Evolutionary conservation across 2,329 filamentous ascomycete genomes (phyloP).

Genomic region (Ascochyta viciae-villosae): DNA sequence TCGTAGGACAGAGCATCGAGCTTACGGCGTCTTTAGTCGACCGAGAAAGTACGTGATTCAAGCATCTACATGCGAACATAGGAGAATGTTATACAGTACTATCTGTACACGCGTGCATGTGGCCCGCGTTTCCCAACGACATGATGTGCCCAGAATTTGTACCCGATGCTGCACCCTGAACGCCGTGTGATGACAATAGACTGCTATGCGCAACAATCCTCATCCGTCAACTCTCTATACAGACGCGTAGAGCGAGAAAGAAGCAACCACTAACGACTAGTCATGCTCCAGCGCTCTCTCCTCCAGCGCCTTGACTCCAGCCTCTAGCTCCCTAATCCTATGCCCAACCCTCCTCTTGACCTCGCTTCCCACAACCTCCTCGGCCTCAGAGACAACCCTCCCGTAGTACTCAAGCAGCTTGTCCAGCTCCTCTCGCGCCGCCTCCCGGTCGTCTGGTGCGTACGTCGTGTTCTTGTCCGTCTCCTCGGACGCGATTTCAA

Average conservation of each 20-base stretch:
- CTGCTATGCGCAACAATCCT: neutral
- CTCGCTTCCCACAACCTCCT: conserved; percentile 11
- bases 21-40: no score
- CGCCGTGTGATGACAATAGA: neutral
- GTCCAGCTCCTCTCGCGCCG: conserved; percentile 60
- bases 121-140: neutral
- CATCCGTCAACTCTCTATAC: neutral
- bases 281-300: conserved; percentile 59
- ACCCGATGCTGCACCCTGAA: neutral
- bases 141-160: neutral
- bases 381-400: conserved; percentile 8
- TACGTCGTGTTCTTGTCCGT: conserved; percentile 63
- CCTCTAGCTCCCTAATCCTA: conserved; percentile 61
- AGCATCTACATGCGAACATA: neutral
- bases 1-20: neutral
- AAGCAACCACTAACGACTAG: conserved; percentile 28
- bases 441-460: conserved; percentile 61
- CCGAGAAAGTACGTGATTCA: no score
- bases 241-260: neutral
- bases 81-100: conserved; percentile 7
- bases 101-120: conserved; percentile 1
- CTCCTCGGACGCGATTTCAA: conserved; percentile 61
- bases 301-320: conserved; percentile 59
- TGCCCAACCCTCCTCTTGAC: conserved; percentile 32
- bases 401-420: conserved; percentile 59